Evolutionary conservation across 345 rosid species (phyloP).

Genomic region (Schrenkiella parvula): DNA sequence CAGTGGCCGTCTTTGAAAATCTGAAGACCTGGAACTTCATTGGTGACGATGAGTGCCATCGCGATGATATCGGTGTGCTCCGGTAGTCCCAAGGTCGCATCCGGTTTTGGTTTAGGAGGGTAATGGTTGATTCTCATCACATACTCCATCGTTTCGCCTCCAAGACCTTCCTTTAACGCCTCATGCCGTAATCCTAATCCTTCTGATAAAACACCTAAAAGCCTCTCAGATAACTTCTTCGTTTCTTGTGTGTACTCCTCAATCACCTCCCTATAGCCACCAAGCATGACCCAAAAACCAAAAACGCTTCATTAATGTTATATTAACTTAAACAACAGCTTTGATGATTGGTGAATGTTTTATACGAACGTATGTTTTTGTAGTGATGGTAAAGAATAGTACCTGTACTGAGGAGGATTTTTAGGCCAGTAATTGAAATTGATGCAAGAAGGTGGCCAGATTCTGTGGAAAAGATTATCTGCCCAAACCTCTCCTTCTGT

Average conservation of each 20-base stretch:
- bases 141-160: slow-evolving; percentile 50
- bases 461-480: slow-evolving; percentile 64
- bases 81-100: slow-evolving; percentile 51
- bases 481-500: slow-evolving; percentile 46
- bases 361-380: too few species aligned
- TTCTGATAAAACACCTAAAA: slow-evolving; percentile 42
- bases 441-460: slow-evolving; percentile 61
- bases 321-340: too few species aligned
- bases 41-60: slow-evolving; percentile 64
- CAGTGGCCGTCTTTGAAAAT: slow-evolving; percentile 53
- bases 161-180: slow-evolving; percentile 43
- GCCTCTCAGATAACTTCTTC: slow-evolving; percentile 43
- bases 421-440: slow-evolving; percentile 63
- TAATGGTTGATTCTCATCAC: slow-evolving; percentile 64
- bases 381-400: too few species aligned
- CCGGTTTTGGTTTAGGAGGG: slow-evolving; percentile 72
- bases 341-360: too few species aligned
- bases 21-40: slow-evolving; percentile 77
- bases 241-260: slow-evolving; percentile 56
- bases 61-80: slow-evolving; percentile 63
- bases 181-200: slow-evolving; percentile 53
- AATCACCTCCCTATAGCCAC: slow-evolving; percentile 44
- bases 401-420: slow-evolving; percentile 67
- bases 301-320: too few species aligned
- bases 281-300: not conserved